phyloP scores from a whole-genome alignment of 2,329 filamentous ascomycete genomes.

The Hypoxylon sp. region DNA sequence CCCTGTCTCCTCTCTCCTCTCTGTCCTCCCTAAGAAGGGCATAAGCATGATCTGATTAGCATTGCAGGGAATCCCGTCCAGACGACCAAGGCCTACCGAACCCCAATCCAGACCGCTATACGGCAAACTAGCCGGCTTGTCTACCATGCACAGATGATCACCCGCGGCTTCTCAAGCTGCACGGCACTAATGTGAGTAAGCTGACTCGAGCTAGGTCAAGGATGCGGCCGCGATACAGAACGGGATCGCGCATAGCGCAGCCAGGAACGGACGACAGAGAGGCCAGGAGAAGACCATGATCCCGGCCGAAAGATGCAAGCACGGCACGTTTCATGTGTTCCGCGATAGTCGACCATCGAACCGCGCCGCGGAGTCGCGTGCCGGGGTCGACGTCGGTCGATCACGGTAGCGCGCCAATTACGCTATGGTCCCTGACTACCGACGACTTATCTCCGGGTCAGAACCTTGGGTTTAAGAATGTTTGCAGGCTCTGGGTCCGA shows the following conservation, averaged over 20 bases:
- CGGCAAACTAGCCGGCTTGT: not conserved
- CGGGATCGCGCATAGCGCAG: slow-evolving; percentile 1
- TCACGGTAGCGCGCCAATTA: not conserved
- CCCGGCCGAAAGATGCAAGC: not conserved
- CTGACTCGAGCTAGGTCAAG: slow-evolving; percentile 24
- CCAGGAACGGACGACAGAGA: not conserved
- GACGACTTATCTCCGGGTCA: not conserved
- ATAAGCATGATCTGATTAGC: not conserved
- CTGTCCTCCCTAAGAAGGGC: not conserved
- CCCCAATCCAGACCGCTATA: not conserved
- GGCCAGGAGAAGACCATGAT: not conserved
- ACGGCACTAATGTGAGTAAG: slow-evolving; percentile 17
- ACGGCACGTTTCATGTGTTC: not conserved
- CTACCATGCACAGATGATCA: slow-evolving; percentile 4
- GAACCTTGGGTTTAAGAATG: not conserved
- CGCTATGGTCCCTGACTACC: not conserved
- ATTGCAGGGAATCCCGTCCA: not conserved
- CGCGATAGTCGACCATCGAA: not conserved
- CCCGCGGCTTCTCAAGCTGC: not conserved
- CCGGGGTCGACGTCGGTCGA: not conserved
- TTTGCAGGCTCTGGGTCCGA: not conserved
- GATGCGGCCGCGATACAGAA: not conserved
- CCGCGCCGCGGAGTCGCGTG: not conserved
- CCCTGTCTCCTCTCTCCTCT: too few species aligned
- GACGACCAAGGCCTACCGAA: not conserved